Base-by-base conservation (phyloP, 371 early-diverging fungal species). In the Mortierella sp. region DNA sequence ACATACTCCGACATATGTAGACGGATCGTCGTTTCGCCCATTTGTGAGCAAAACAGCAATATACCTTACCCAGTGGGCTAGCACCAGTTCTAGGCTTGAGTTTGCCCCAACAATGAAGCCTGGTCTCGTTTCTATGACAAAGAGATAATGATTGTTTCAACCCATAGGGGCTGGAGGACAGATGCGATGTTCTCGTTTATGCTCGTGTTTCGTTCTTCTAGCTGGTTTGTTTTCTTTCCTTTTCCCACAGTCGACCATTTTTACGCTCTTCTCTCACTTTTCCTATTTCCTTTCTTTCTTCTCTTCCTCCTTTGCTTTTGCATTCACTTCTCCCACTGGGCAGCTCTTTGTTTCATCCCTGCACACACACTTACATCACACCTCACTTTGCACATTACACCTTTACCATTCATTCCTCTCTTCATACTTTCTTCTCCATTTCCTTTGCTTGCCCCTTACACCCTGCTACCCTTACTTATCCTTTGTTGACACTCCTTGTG, bases 71-170 rank as follows among this genome's bases (percentile, higher is more conserved):
- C 63, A 60, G 31, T 3, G 13, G 28, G n/a, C 4, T n/a, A 28
- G 28, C 60, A 31, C 16, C 28, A 28, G 55, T 9, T 26, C 11
- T 57, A 26, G 11, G 26, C 28, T 57, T 3, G 58, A 57, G 26
- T 34, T 34, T 63, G 38, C 63, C 63, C 63, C 63, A 63, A 63
- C 63, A 63, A 63, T 63, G 63, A 63, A 38, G 42, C 42, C 7
- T 4, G 3, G 60, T 1, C 58, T 26, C 16, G 19, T 16, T 6
- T 19, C 28, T 7, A 63, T 63, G 34, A 63, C 63, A 63, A 63
- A 63, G 63, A 63, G 19, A 34, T 34, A 31, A 19, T 19, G 16
- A 34, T 3, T 63, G 63, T 63, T 63, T 63, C 31, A 31, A 16
- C 60, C 19, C 60, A 14, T 60, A 31, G 60, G 34, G 58, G 13